A percentile compares a stretch with the other conserved stretches of the same genome.
Evolutionary conservation across 371 early-diverging fungal species (phyloP).

Genomic region (Syncephalis plumigaleata): DNA sequence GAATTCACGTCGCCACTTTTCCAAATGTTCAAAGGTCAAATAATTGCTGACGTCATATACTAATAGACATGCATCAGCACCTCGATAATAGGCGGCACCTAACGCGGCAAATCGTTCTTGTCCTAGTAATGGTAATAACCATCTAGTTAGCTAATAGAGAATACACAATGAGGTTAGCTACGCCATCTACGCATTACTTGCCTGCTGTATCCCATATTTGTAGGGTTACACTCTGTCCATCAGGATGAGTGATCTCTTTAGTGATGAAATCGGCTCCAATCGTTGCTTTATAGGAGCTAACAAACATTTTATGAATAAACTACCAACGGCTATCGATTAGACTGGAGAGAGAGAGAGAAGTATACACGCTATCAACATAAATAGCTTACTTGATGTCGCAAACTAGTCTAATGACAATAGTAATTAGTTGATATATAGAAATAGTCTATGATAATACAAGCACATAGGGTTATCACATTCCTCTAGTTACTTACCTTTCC

Average conservation of each 20-base stretch:
- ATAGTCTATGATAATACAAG: not conserved
- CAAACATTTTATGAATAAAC: slow-evolving; percentile 68
- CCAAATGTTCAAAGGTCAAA: slow-evolving; percentile 66
- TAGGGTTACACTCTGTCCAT: slow-evolving; percentile 45
- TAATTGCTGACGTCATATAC: slow-evolving; percentile 77
- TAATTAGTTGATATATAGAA: not conserved
- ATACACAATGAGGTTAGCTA: too few relatives aligned
- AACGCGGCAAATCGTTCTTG: slow-evolving; percentile 80
- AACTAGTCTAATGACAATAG: slow-evolving; percentile 33
- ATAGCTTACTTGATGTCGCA: slow-evolving; percentile 28
- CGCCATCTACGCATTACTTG: too few relatives aligned
- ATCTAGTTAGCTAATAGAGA: too few relatives aligned
- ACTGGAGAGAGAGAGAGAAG: not conserved
- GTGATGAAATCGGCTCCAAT: slow-evolving; percentile 97
- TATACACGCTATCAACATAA: too few relatives aligned
- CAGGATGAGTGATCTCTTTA: slow-evolving; percentile 67
- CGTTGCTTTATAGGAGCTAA: slow-evolving; percentile 92
- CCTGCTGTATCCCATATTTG: slow-evolving; percentile 48
- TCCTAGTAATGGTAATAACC: slow-evolving; percentile 17
- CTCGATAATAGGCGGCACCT: slow-evolving; percentile 78
- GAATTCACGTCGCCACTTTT: slow-evolving; percentile 84
- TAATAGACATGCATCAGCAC: slow-evolving; percentile 87
- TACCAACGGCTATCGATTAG: not conserved
- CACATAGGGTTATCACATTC: not conserved
- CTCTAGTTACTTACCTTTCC: slow-evolving; percentile 37